A percentile compares a stretch with the other conserved stretches of the same genome.
These are phyloP conservation scores for Penicillium paxilli DNA, from an alignment of 495 filamentous ascomycete genomes.

Conservation along the genomic window DNA sequence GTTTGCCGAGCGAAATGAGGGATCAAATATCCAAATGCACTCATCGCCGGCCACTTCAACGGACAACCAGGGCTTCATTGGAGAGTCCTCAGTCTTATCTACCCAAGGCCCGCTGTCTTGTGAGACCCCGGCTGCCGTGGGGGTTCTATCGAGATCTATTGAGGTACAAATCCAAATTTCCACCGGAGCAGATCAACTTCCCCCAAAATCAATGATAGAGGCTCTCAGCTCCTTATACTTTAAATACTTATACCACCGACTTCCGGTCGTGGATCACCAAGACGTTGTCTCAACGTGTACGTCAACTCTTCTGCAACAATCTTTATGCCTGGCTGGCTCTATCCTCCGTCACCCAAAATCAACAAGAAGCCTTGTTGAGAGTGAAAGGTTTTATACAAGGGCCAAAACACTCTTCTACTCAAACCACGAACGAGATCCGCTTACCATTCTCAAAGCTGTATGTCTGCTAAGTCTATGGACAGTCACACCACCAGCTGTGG, in stretches of 20 bases:
- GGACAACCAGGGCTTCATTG: background rate
- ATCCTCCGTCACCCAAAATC: slow-evolving; percentile 1
- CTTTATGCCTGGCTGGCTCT: background rate
- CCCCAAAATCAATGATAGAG: background rate
- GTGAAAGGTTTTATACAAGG: background rate
- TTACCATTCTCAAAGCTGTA: background rate
- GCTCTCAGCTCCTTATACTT: background rate
- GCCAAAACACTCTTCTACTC: background rate
- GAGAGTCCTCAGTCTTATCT: background rate
- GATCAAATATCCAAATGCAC: background rate
- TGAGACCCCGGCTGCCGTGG: background rate
- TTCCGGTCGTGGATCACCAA: background rate
- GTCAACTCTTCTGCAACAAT: background rate
- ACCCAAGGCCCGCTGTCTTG: background rate
- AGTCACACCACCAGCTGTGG: background rate
- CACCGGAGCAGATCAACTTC: background rate
- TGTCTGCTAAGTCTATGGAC: background rate
- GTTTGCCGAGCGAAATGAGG: background rate
- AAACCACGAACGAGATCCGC: slow-evolving; percentile 1
- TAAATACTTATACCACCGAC: background rate
- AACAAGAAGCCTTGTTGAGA: background rate
- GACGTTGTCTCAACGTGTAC: background rate
- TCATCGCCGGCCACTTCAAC: background rate
- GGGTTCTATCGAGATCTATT: background rate
- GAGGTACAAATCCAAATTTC: background rate